Evolutionary conservation across 495 filamentous ascomycete genomes (phyloP).

Genomic region (Hypomontagnella submonticulosa): DNA sequence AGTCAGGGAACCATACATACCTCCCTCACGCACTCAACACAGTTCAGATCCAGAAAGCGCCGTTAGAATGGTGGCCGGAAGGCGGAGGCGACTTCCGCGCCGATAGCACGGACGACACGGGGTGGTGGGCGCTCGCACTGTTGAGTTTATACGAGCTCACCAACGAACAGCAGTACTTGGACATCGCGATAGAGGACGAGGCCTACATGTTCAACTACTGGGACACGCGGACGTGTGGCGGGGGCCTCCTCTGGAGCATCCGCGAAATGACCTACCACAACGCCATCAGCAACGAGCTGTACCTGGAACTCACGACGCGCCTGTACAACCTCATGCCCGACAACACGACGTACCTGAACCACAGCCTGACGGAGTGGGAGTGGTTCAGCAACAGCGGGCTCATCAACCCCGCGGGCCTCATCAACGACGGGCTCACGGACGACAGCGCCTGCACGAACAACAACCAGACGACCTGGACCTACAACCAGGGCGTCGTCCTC

Average conservation of each 20-base stretch:
- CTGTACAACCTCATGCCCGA: constrained; percentile 69
- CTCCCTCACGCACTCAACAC: constrained; percentile 47
- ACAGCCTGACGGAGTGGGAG: constrained; percentile 66
- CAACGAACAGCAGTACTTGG: constrained; percentile 60
- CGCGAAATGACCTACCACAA: constrained; percentile 65
- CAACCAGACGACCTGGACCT: constrained; percentile 68
- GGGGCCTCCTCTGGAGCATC: constrained; percentile 70
- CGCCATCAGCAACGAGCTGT: constrained; percentile 79
- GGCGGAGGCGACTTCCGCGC: constrained; percentile 61
- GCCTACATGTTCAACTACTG: constrained; percentile 66
- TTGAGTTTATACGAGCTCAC: constrained; percentile 71
- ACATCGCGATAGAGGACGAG: constrained; percentile 66
- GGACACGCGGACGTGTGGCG: constrained; percentile 66
- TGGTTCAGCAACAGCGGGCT: constrained; percentile 74
- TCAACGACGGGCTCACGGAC: constrained; percentile 73
- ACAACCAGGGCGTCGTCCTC: constrained; percentile 81
- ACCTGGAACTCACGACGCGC: constrained; percentile 70
- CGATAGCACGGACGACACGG: constrained; percentile 73
- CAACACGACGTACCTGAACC: constrained; percentile 62
- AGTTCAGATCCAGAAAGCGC: constrained; percentile 49
- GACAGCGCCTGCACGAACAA: constrained; percentile 68
- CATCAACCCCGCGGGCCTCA: constrained; percentile 66
- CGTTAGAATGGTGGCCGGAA: constrained; percentile 52
- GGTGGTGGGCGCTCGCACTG: constrained; percentile 76
- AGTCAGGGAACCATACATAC: constrained; percentile 48